Percentiles rank a stretch among this genome's conserved stretches.
phyloP scores from a whole-genome alignment of 495 filamentous ascomycete species.

The Neurospora discreta region DNA sequence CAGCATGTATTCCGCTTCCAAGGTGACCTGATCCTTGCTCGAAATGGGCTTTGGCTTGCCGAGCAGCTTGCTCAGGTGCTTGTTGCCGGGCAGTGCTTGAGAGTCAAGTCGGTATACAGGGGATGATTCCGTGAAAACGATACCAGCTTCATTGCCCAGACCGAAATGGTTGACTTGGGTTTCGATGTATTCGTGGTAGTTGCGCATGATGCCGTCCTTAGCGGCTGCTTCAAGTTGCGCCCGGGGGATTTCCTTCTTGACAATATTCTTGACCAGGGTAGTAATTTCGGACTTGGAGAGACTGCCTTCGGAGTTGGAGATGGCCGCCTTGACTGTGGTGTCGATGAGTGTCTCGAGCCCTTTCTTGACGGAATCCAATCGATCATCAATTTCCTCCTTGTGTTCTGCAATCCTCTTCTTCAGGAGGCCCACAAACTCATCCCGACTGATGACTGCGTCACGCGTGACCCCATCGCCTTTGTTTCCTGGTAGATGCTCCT shows the following conservation, averaged over 20 bases:
- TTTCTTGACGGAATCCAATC: constrained; percentile 9
- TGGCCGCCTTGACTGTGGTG: not conserved
- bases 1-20: not conserved
- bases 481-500: constrained; percentile 1
- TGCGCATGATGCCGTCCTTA: constrained; percentile 14
- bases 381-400: constrained; percentile 10
- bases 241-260: constrained; percentile 23
- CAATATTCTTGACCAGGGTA: constrained; percentile 21
- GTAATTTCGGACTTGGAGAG: constrained; percentile 23
- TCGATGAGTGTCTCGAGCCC: constrained; percentile 6
- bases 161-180: constrained; percentile 32
- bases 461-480: not conserved
- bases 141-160: constrained; percentile 23
- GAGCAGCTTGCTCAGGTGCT: not conserved
- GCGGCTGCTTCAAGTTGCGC: constrained; percentile 25
- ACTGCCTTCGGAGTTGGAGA: not conserved
- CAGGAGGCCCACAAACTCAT: constrained; percentile 18
- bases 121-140: not conserved
- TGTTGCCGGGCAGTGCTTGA: not conserved
- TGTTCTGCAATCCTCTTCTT: constrained; percentile 7
- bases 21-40: not conserved
- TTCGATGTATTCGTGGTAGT: constrained; percentile 18
- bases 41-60: not conserved
- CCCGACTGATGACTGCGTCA: constrained; percentile 8
- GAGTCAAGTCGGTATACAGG: not conserved